Conservation (phyloP, 495 filamentous ascomycete genomes). For the Lindgomyces ingoldianus region DNA sequence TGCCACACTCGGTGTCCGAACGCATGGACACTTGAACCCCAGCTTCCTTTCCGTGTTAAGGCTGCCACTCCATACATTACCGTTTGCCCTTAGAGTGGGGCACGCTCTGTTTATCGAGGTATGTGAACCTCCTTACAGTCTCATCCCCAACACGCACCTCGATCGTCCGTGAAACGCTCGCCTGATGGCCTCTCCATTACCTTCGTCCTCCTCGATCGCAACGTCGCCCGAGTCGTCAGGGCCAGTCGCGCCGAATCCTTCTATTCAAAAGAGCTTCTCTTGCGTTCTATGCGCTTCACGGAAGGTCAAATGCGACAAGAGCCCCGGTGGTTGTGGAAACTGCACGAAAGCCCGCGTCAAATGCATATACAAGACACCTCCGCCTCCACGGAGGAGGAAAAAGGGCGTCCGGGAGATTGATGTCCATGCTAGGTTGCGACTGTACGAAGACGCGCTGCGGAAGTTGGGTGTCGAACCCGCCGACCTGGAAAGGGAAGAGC, state of each 20-base stretch:
- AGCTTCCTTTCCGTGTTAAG: too few relatives aligned
- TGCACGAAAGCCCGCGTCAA: slow-evolving; percentile 30
- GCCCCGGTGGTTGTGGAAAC: slow-evolving; percentile 23
- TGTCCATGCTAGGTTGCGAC: slow-evolving; percentile 11
- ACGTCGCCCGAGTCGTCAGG: not conserved
- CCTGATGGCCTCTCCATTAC: too few relatives aligned
- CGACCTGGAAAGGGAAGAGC: slow-evolving; percentile 15
- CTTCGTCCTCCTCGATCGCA: not conserved
- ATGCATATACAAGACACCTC: slow-evolving; percentile 34
- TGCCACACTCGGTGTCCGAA: too few relatives aligned
- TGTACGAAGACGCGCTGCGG: slow-evolving; percentile 32
- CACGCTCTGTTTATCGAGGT: too few relatives aligned
- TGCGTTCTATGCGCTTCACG: slow-evolving; percentile 35
- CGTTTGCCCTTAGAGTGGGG: too few relatives aligned
- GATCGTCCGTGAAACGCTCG: too few relatives aligned
- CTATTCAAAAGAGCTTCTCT: slow-evolving; percentile 28
- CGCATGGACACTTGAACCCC: too few relatives aligned
- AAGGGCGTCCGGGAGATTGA: slow-evolving; percentile 29
- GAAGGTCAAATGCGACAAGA: slow-evolving; percentile 38
- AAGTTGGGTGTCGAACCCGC: slow-evolving; percentile 29
- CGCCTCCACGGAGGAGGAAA: slow-evolving; percentile 25
- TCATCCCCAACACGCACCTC: too few relatives aligned
- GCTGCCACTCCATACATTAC: too few relatives aligned
- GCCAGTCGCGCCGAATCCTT: not conserved
- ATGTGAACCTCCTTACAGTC: too few relatives aligned